Conservation (phyloP, 345 rosid species). For the Dipteronia dyeriana region DNA sequence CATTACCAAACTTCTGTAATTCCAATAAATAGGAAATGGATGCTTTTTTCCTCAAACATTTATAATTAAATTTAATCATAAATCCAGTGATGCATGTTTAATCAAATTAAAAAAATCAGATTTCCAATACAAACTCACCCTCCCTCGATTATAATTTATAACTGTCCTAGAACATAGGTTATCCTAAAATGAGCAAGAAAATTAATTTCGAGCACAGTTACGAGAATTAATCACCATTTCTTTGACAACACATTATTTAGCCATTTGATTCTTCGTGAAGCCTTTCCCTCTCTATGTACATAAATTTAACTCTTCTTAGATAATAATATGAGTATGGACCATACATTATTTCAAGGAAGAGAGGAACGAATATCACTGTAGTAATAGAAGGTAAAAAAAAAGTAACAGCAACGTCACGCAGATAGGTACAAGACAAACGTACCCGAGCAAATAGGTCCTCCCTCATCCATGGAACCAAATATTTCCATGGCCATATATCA, state of each 20-base stretch:
- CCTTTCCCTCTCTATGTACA: not conserved
- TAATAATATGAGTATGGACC: not conserved
- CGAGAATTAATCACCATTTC: not conserved
- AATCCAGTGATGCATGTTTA: not conserved
- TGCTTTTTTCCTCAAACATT: not conserved
- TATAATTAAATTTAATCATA: not conserved
- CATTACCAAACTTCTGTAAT: not conserved
- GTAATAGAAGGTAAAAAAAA: not conserved
- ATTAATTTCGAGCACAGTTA: not conserved
- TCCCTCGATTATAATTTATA: not conserved
- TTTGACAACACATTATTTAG: not conserved
- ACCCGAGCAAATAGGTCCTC: constrained; percentile 94
- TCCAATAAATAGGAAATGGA: not conserved
- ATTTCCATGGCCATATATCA: constrained; percentile 99
- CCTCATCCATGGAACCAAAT: constrained; percentile 98
- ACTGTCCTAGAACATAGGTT: not conserved
- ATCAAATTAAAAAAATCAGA: not conserved
- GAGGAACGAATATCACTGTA: not conserved
- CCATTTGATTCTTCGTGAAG: not conserved
- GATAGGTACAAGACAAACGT: constrained; percentile 27
- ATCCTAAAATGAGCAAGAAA: not conserved
- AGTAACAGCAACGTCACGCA: not conserved
- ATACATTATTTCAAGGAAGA: constrained; percentile 14
- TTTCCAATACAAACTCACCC: not conserved
- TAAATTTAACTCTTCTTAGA: constrained; percentile 1